Evolutionary conservation across 2,329 filamentous ascomycete species (phyloP).

Genomic region (Harringtonia aguacate): DNA sequence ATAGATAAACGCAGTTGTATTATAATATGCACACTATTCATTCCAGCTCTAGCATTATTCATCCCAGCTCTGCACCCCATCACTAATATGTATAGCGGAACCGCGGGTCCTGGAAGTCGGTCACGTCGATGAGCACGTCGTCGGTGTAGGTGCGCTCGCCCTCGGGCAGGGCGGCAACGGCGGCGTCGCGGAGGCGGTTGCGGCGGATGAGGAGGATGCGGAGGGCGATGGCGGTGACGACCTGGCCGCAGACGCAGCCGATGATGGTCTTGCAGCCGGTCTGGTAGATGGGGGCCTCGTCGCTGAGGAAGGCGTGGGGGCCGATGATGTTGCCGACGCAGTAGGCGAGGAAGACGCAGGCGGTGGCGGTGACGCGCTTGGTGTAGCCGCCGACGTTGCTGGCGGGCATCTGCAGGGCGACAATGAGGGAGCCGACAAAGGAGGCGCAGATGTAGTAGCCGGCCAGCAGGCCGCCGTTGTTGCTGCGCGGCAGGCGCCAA

Average conservation of each 20-base stretch:
- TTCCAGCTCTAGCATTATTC: too few species aligned
- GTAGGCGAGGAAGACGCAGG: constrained; percentile 3
- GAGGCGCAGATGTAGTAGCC: constrained; percentile 4
- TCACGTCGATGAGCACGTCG: background rate
- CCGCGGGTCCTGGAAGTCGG: constrained; percentile 3
- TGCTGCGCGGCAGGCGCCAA: constrained; percentile 1
- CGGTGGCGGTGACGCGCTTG: constrained; percentile 2
- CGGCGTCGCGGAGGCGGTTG: background rate
- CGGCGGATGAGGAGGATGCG: background rate
- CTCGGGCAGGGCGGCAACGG: background rate
- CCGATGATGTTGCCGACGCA: constrained; percentile 4
- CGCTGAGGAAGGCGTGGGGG: constrained; percentile 1
- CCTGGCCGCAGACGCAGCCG: background rate
- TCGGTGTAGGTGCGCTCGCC: too few species aligned
- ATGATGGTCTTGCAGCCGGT: constrained; percentile 1
- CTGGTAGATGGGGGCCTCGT: background rate
- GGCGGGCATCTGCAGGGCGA: constrained; percentile 4
- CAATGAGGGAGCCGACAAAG: constrained; percentile 1
- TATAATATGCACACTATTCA: too few species aligned
- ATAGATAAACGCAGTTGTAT: too few species aligned
- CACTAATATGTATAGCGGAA: constrained; percentile 3
- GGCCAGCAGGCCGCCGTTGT: constrained; percentile 3
- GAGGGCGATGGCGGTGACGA: background rate
- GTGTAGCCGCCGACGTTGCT: constrained; percentile 4
- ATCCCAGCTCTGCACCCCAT: too few species aligned